Base-by-base conservation (phyloP, 495 filamentous ascomycete genomes). In the Xylaria bambusicola region DNA sequence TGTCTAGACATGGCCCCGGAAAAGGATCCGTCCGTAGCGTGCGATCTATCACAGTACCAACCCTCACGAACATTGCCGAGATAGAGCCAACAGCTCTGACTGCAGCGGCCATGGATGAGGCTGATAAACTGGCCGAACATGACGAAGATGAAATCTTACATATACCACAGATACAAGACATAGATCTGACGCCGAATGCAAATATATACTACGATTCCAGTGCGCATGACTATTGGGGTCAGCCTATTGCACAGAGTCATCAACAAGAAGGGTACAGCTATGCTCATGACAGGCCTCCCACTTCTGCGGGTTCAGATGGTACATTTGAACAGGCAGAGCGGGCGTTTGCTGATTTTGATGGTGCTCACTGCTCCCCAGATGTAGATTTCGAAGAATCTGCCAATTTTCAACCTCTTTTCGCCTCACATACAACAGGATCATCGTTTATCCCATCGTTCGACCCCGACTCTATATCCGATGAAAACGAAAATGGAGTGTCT, bases 341-440 rank as follows among this genome's bases (percentile, higher is more conserved):
- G 33, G 80, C 94, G 21, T 98, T 98, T 77, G 83, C 81, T 9
- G 91, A 96, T 70, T 98, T 98, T 66, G 94, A 98, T 76, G 94
- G 94, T 52, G 92, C 92, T 12, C 93, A 98, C 73, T 93, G 85
- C 68, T 77, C 84, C 26, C 82, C 78, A 8, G 71, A 73, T 15
- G 58, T 52, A n/a, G 77, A 81, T 20, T 52, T 64, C 6, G 66
- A 66, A 29, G 65, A 71, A 1, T 53, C 62, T 13, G 10, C 62
- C 20, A 66, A 66, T 41, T 56, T 71, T 5, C 61, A 66, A 3
- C 56, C 65, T 4, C 60, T 66, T 42, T 70, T 75, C 45, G 65
- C 66, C 12, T 62, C 60, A 15, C 64, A 63, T 9, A 52, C 55
- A 6, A 41, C 49, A 27, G 61, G 65, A 46, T 18, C 29, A 0